These are phyloP conservation scores for Fusarium paranaense DNA, from an alignment of 2,329 filamentous ascomycete genomes.

Conservation along the genomic window DNA sequence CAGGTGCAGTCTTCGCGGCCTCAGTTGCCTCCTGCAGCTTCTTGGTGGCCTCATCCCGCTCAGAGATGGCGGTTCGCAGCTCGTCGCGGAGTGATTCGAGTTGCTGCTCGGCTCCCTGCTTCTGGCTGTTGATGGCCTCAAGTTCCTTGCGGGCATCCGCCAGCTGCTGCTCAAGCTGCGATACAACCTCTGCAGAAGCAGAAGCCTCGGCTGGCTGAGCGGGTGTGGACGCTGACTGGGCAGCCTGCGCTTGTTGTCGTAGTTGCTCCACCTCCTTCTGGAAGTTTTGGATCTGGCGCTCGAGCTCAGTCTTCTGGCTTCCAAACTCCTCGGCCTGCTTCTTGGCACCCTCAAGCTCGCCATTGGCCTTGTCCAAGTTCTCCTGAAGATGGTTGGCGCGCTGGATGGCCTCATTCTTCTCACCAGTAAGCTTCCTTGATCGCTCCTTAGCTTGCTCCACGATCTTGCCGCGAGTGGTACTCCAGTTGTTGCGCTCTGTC, in stretches of 20 bases:
- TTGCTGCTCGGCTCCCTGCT: constrained; percentile 74
- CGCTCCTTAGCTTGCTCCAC: constrained; percentile 73
- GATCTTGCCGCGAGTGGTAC: constrained; percentile 63
- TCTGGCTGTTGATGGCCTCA: constrained; percentile 74
- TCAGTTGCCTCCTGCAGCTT: constrained; percentile 49
- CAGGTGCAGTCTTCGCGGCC: constrained; percentile 50
- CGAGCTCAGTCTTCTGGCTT: constrained; percentile 51
- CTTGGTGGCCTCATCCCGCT: constrained; percentile 71
- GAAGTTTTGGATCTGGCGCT: constrained; percentile 59
- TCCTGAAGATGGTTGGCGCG: constrained; percentile 66
- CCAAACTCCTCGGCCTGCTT: constrained; percentile 49
- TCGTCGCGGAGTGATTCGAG: constrained; percentile 67
- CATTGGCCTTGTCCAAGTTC: constrained; percentile 59
- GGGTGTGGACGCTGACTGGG: constrained; percentile 53
- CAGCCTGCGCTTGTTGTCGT: constrained; percentile 49
- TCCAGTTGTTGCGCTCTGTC: constrained; percentile 66
- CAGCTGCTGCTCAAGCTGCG: constrained; percentile 63
- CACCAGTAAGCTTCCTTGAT: constrained; percentile 64
- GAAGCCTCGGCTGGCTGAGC: constrained; percentile 51
- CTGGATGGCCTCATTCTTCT: constrained; percentile 64
- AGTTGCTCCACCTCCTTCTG: constrained; percentile 55
- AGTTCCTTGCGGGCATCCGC: constrained; percentile 69
- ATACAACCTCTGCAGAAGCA: constrained; percentile 59
- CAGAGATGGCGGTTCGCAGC: constrained; percentile 70
- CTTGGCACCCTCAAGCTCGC: constrained; percentile 66